phyloP scores from a whole-genome alignment of 139 green algal species.

The Haematococcus lacustris region DNA sequence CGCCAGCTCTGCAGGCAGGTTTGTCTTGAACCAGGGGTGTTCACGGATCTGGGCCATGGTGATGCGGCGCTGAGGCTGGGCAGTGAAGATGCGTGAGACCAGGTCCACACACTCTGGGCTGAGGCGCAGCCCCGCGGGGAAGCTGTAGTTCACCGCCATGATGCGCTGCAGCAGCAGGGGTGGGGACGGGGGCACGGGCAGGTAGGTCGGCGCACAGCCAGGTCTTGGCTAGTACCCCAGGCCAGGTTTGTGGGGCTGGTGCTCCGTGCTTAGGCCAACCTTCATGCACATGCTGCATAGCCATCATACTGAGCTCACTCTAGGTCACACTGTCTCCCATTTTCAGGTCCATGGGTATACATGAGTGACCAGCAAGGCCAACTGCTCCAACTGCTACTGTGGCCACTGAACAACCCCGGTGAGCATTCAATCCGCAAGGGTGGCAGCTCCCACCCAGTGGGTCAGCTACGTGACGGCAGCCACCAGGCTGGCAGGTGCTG shows the following conservation, averaged over 20 bases:
- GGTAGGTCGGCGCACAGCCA: no score
- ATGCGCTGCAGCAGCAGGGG: conserved; percentile 60
- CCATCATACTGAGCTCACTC: neutral
- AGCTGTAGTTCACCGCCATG: conserved; percentile 82
- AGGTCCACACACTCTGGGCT: conserved; percentile 31
- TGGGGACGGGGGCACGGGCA: no score
- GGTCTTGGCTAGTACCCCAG: no score
- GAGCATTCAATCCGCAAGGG: neutral
- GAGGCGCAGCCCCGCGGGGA: conserved; percentile 42
- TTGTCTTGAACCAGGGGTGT: conserved; percentile 36
- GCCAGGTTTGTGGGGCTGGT: no score
- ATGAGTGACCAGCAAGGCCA: neutral
- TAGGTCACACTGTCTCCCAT: neutral
- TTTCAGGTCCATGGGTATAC: neutral
- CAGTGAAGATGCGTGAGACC: conserved; percentile 26
- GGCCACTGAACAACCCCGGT: neutral
- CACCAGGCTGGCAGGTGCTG: neutral
- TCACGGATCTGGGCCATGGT: conserved; percentile 31
- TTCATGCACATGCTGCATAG: no score
- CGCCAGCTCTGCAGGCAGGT: conserved; percentile 24
- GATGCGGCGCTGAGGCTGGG: conserved; percentile 28
- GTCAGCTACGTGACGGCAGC: neutral
- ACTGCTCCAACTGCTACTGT: neutral
- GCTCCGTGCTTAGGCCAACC: no score
- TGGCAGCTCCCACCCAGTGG: neutral